Evolutionary conservation across 139 green algal species (phyloP), one percentile per base, ranked within the genome.

Genomic region (Picochlorum sp.): DNA sequence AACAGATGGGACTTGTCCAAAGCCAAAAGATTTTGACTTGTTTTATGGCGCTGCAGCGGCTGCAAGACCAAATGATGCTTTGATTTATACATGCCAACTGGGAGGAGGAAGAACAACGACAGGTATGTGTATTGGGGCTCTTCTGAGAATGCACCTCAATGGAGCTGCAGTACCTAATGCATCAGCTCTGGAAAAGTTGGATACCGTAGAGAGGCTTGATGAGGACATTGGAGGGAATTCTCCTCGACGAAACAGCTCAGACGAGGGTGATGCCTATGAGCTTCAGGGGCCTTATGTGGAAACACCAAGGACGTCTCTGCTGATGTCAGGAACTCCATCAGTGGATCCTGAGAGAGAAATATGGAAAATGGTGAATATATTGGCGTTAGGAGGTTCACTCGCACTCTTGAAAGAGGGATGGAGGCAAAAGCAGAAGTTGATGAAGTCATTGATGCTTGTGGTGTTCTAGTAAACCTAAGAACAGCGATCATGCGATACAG

Each of bases 1-100:
- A 30, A 96, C 90, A 11, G 89, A 96, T 71, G 90, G 90, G 10
- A 79, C 70, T 7, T 69, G 81, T 9, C 88, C 88, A 10, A 69
- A 65, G 69, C 72, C 67, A 16, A 38, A 30, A 1, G 82, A 88
- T 76, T 83, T 88, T 62, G 83, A 92, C 65, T 44, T 49, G 14
- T 78, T 86, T 41, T 78, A 79, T 45, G 16, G 37, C 18, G 59
- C 66, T 21, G 66, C 84, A 4, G 72, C 59, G 13, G 45, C 57
- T 6, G 71, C 78, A 1, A 67, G 52, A 0, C 69, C 68, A 14
- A 49, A 61, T 16, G 65, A 81, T 52, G 69, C 82, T 4, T 51
- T 91, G 23, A 78, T 97, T 49, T 96, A 96, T 83, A 96, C 90
- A 73, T 97, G 91, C 75, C 85, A 88, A 68, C 44, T 77, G 23